Evolutionary conservation across 176 grass and related monocot genomes (phyloP), one percentile per base, ranked within the genome.

Genomic region (Leersia perrieri): DNA sequence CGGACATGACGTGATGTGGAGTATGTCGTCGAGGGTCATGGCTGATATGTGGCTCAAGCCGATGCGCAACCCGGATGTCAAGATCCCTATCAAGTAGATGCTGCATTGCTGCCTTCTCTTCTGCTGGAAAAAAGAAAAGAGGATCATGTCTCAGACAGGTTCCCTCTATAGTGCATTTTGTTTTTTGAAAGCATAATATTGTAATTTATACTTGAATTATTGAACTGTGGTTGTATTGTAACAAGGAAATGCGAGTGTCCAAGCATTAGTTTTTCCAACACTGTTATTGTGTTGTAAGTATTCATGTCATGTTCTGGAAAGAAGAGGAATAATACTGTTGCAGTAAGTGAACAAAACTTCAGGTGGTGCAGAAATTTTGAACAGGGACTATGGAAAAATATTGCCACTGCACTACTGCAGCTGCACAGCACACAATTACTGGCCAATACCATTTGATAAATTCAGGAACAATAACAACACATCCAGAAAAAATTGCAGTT

Each of bases 11-110:
- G 83, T 81, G 75, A 44, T 99, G 1, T 95, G 92, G 92, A 95
- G 96, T 80, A 91, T 95, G 80, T 93, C 96, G 73, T 93, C 96
- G 55, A 87, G 92, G 63, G 76, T 99, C 60, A 91, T 99, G 88
- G 96, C 96, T 29, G 96, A 93, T 45, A 99, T 99, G 90, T 99
- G 96, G 96, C 90, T 99, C 29, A 95, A 83, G 77, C 82, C 92
- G 36, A 77, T 90, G 81, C 87, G 96, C 65, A 99, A 99, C 82
- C 92, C 96, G 9, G 90, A 95, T 64, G 92, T 99, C 68, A 99
- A 85, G 84, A n/a, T 99, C 15, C 11, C 20, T 2, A 33, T 61
- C 27, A 81, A 62, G n/a, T 82, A 85, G 78, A 31, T 18, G 67
- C 81, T 61, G 75, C 5, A 44, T 74, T 39, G 61, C 31, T 39